Evolutionary conservation across 352 stramenopile species (phyloP), one percentile per base, ranked within the genome.

Genomic region (Globisporangium irregulare): DNA sequence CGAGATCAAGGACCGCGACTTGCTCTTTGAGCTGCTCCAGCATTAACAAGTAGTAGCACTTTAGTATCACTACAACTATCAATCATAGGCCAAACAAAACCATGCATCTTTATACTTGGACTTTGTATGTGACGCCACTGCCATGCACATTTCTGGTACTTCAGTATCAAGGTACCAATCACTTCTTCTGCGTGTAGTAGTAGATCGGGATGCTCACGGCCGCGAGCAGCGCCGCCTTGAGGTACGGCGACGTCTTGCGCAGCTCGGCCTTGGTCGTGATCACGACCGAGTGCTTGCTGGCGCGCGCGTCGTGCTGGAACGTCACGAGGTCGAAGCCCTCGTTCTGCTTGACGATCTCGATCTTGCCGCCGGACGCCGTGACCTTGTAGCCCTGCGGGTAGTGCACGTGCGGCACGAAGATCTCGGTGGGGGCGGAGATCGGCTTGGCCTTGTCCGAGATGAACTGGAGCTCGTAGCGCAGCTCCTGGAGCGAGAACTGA

Each of bases 341-440:
- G 53, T 82, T 70, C 10, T 58, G 69, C 29, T 85, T 62, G 12
- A 82, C 56, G 3, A 61, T 32, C 56, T 71, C 71, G 66, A 79
- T 87, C 57, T 77, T 64, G 32, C 86, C 87, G 62, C 91, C 81
- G 10, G 87, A 93, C 9, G 80, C 79, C 7, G 66, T 55, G 2
- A 93, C 77, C 6, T 53, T 75, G 71, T 87, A 91, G 29, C 86
- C 86, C 57, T 73, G 72, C 0, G 86, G 81, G 64, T 94, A 95
- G 66, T 95, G 87, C 61, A 83, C 70, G 43, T 87, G 75, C 15
- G 88, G 88, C 58, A 96, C 79, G 60, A 91, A 88, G 24, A 96
- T 70, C 62, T 94, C 85, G 0, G 73, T 82, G 0, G 74, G 73
- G 6, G 67, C 74, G 5, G 61, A 41, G 34, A 81, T 68, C 8